Percentiles rank a stretch among this genome's conserved stretches.
Conservation (phyloP, 305 asterid genomes). For the Vinca major region DNA sequence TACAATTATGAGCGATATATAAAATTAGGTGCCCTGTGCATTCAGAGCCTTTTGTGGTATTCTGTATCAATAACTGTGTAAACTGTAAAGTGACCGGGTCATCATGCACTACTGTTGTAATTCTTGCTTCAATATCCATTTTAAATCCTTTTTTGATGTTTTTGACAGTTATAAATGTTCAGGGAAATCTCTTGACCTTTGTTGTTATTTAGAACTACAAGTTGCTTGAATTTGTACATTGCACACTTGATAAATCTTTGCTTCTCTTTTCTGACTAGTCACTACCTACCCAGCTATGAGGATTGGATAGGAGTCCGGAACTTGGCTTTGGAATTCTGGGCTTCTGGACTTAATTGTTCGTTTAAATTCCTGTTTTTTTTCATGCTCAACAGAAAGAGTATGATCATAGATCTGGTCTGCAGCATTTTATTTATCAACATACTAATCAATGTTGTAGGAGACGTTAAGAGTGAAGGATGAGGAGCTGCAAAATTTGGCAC, state of each 20-base stretch:
- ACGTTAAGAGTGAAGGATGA: slow-evolving; percentile 96
- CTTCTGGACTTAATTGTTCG: neutral
- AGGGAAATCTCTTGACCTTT: neutral
- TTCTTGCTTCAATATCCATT: no score
- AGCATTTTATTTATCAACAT: neutral
- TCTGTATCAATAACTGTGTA: neutral
- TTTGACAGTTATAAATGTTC: neutral
- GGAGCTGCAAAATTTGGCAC: slow-evolving; percentile 88
- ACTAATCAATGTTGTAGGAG: slow-evolving; percentile 46
- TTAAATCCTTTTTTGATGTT: neutral
- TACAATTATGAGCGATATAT: neutral
- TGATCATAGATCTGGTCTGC: neutral
- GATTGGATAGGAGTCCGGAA: neutral
- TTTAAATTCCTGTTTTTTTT: neutral
- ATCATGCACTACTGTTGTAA: neutral
- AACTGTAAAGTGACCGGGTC: neutral
- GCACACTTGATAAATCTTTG: neutral
- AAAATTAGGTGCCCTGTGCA: neutral
- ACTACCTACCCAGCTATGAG: neutral
- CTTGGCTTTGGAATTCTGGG: neutral
- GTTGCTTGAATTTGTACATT: neutral
- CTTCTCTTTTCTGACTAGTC: neutral
- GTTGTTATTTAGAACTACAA: neutral
- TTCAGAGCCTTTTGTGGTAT: neutral
- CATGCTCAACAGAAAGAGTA: neutral